These are phyloP conservation scores for Aureobasidium sp. DNA, from an alignment of 2,329 filamentous ascomycete genomes.

Conservation along the genomic window DNA sequence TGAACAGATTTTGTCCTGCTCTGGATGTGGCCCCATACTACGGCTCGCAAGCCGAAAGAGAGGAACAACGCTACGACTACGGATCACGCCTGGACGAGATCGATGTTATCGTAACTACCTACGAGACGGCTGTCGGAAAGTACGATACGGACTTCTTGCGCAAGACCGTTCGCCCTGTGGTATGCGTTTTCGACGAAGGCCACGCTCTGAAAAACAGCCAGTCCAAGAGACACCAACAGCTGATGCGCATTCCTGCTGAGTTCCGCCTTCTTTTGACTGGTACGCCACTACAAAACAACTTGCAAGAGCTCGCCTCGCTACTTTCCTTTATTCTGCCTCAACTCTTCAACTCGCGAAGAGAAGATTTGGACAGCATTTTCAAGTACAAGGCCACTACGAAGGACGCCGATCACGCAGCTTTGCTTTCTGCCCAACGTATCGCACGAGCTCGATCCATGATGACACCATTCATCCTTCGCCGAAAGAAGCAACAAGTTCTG, in stretches of 20 bases:
- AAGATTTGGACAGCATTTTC: slow-evolving; percentile 81
- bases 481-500: slow-evolving; percentile 88
- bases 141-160: slow-evolving; percentile 58
- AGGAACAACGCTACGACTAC: slow-evolving; percentile 59
- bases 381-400: slow-evolving; percentile 82
- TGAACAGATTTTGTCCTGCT: slow-evolving; percentile 73
- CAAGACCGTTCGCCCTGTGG: slow-evolving; percentile 44
- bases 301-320: slow-evolving; percentile 83
- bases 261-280: slow-evolving; percentile 85
- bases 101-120: slow-evolving; percentile 66
- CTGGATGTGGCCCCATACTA: slow-evolving; percentile 68
- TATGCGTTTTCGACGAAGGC: slow-evolving; percentile 84
- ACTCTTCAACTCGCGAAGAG: slow-evolving; percentile 64
- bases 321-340: slow-evolving; percentile 89
- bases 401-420: slow-evolving; percentile 66
- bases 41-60: slow-evolving; percentile 60
- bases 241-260: slow-evolving; percentile 68
- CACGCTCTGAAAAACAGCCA: slow-evolving; percentile 86
- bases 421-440: slow-evolving; percentile 82
- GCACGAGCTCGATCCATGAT: slow-evolving; percentile 83
- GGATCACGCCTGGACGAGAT: slow-evolving; percentile 57
- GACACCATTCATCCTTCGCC: slow-evolving; percentile 86
- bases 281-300: slow-evolving; percentile 89
- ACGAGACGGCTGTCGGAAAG: slow-evolving; percentile 54
- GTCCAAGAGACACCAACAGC: slow-evolving; percentile 71